Percentiles rank a stretch among this genome's conserved stretches.
These are phyloP conservation scores for Wickerhamomyces rabaulensis DNA, from an alignment of 805 yeast genomes.

Conservation along the genomic window DNA sequence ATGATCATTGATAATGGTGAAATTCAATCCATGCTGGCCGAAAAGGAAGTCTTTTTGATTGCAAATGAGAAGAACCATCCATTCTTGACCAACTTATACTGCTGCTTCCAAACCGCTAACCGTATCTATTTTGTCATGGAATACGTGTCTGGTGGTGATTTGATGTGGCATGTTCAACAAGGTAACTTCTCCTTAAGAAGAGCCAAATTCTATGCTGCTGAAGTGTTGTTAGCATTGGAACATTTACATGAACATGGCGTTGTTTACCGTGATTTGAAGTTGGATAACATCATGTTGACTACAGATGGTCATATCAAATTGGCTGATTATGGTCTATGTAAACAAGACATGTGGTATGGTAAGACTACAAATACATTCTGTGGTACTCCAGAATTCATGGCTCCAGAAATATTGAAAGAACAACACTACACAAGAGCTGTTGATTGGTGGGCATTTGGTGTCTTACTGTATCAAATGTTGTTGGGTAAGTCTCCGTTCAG, in stretches of 20 bases:
- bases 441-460: constrained; percentile 99
- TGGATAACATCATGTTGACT: constrained; percentile 88
- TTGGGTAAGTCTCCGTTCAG: constrained; percentile 95
- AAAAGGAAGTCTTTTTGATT: constrained; percentile 79
- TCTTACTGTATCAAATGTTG: constrained; percentile 90
- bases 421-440: constrained; percentile 91
- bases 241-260: constrained; percentile 95
- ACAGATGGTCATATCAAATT: constrained; percentile 91
- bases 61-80: constrained; percentile 92
- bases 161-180: constrained; percentile 99
- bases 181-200: constrained; percentile 81
- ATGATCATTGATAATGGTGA: constrained; percentile 94
- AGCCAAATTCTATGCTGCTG: constrained; percentile 97
- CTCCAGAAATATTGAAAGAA: constrained; percentile 93
- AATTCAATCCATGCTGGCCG: constrained; percentile 91
- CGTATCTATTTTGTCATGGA: constrained; percentile 98
- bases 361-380: constrained; percentile 91
- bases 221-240: constrained; percentile 84
- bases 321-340: constrained; percentile 97
- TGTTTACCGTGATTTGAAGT: constrained; percentile 91
- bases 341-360: constrained; percentile 84
- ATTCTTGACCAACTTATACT: constrained; percentile 81
- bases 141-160: constrained; percentile 94
- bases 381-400: constrained; percentile 99
- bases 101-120: constrained; percentile 97